A percentile compares a stretch with the other conserved stretches of the same genome.
phyloP scores from a whole-genome alignment of 2,329 filamentous ascomycete genomes.

The Thelonectria rubi region DNA sequence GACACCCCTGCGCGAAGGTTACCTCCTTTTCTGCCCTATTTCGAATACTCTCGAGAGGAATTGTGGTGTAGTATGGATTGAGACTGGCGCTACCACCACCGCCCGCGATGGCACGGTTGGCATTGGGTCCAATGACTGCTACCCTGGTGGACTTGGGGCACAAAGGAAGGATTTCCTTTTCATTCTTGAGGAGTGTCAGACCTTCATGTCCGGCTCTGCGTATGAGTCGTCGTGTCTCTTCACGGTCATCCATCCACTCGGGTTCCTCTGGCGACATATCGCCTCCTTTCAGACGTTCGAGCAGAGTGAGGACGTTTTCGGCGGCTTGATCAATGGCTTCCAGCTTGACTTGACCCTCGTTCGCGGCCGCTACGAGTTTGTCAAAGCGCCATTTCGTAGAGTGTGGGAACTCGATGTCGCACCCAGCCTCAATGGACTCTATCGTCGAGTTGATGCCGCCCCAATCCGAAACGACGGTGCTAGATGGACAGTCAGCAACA shows the following conservation, averaged over 20 bases:
- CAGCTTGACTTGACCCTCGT: slow-evolving; percentile 57
- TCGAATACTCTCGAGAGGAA: slow-evolving; percentile 69
- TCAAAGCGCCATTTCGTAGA: slow-evolving; percentile 65
- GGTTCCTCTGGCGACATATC: slow-evolving; percentile 65
- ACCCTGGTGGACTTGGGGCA: slow-evolving; percentile 64
- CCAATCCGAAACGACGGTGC: slow-evolving; percentile 68
- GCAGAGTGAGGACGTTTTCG: slow-evolving; percentile 67
- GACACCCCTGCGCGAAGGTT: slow-evolving; percentile 57
- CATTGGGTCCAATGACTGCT: slow-evolving; percentile 74
- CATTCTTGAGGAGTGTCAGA: slow-evolving; percentile 71
- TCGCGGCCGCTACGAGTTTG: slow-evolving; percentile 63
- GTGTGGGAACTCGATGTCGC: slow-evolving; percentile 67
- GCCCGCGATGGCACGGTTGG: slow-evolving; percentile 72
- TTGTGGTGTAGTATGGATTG: slow-evolving; percentile 74
- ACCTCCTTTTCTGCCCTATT: slow-evolving; percentile 63
- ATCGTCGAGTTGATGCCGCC: slow-evolving; percentile 64
- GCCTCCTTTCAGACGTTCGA: slow-evolving; percentile 69
- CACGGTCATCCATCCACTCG: slow-evolving; percentile 64
- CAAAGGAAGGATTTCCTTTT: slow-evolving; percentile 66
- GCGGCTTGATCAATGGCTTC: slow-evolving; percentile 65
- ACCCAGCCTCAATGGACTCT: slow-evolving; percentile 65
- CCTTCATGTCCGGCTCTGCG: slow-evolving; percentile 69
- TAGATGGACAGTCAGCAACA: slow-evolving; percentile 39
- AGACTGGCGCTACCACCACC: slow-evolving; percentile 74
- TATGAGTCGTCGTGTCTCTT: slow-evolving; percentile 68